These are phyloP conservation scores for Stygiomarasmius scandens DNA, from an alignment of 1,284 basidiomycete genomes.

Conservation along the genomic window DNA sequence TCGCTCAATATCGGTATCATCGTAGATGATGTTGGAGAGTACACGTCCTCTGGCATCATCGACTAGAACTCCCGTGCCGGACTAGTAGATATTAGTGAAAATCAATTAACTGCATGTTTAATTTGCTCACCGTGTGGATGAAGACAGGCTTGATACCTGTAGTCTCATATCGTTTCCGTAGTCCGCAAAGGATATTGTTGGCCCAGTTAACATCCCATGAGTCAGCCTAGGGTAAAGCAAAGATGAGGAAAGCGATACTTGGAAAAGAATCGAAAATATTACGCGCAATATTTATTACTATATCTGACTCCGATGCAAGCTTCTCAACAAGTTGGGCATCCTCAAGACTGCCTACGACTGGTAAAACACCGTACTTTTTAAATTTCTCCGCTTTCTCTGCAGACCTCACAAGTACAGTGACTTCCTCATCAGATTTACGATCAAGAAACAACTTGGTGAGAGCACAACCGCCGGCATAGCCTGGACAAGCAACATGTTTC, in stretches of 20 bases:
- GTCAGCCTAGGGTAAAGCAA: conserved; percentile 35
- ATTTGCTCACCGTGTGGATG: conserved; percentile 48
- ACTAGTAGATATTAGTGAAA: no score
- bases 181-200: conserved; percentile 43
- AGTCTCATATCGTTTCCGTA: conserved; percentile 42
- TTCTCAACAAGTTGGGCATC: conserved; percentile 25
- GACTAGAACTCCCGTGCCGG: background rate
- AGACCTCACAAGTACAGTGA: conserved; percentile 35
- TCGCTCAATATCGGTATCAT: conserved; percentile 41
- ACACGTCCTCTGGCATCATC: conserved; percentile 39
- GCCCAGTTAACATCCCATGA: conserved; percentile 40
- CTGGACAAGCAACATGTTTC: no score
- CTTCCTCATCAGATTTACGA: no score
- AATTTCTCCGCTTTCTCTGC: conserved; percentile 35
- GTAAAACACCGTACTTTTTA: conserved; percentile 29
- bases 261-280: no score
- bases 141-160: conserved; percentile 44
- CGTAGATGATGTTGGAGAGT: conserved; percentile 37
- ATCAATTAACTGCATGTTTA: no score
- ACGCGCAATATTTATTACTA: conserved; percentile 37
- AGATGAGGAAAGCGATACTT: no score
- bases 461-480: no score
- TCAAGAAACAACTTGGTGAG: no score
- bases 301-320: conserved; percentile 34
- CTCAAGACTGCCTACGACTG: conserved; percentile 31